phyloP scores from a whole-genome alignment of 352 stramenopile species.

The Pythium myriotylum region DNA sequence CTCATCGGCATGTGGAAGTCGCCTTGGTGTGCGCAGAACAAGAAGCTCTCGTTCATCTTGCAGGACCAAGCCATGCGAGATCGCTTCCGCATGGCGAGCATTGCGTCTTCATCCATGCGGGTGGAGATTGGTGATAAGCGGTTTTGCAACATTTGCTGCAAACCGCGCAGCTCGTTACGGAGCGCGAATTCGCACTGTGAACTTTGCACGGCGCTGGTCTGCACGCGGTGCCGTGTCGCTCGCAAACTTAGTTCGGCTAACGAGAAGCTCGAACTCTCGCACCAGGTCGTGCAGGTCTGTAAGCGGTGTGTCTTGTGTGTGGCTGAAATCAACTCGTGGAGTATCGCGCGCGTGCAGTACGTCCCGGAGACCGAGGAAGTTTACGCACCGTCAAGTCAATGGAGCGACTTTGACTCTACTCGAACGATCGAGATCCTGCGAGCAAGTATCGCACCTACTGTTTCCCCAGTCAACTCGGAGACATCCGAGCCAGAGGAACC shows the following conservation, averaged over 20 bases:
- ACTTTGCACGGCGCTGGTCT: constrained; percentile 1
- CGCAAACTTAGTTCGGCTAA: not conserved
- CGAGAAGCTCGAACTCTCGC: not conserved
- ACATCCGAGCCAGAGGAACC: too few relatives aligned
- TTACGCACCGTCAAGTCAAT: too few relatives aligned
- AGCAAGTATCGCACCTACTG: too few relatives aligned
- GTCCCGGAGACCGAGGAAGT: too few relatives aligned
- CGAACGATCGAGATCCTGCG: too few relatives aligned
- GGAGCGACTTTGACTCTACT: too few relatives aligned
- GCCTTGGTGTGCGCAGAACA: too few relatives aligned
- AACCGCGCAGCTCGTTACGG: not conserved
- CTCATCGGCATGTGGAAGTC: too few relatives aligned
- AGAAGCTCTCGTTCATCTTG: too few relatives aligned
- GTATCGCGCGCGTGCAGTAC: too few relatives aligned
- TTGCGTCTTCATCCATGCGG: not conserved
- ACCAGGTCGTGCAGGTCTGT: not conserved
- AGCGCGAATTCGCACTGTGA: not conserved
- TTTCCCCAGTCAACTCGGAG: too few relatives aligned
- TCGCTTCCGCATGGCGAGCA: not conserved
- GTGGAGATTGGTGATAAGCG: not conserved
- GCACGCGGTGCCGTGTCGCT: not conserved
- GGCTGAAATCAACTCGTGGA: not conserved
- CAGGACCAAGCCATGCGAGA: not conserved
- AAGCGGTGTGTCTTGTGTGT: not conserved
- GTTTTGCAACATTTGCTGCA: not conserved